Evolutionary conservation across 805 yeast species (phyloP), one percentile per base, ranked within the genome.

Genomic region (Zygoascus ofunaensis): DNA sequence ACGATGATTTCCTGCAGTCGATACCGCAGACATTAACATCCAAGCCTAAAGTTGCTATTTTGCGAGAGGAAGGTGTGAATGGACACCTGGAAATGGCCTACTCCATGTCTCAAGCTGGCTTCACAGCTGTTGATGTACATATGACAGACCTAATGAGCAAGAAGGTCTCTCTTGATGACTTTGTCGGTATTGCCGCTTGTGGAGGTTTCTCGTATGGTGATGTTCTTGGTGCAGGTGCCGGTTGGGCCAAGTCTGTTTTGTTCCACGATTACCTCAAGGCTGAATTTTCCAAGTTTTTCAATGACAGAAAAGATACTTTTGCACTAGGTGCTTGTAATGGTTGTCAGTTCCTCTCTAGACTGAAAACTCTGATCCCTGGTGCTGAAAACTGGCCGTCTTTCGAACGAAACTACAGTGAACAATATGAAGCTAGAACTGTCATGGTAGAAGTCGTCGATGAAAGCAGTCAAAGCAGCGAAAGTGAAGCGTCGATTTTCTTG

Each of bases 161-260:
- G 37, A 73, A 70, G 55, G 82, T 82, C 30, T 63, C 79, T 17
- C 72, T 92, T 52, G 80, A 78, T 57, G 82, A 77, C 37, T 92
- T 92, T 64, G 86, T 81, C 41, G 98, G 98, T 50, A 56, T 92
- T 39, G 97, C 97, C 36, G 97, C 97, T 3, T 94, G 98, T 69
- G 98, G 98, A 66, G 98, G 98, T 14, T 92, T 92, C 72, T 87
- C 97, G 1, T 92, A 89, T 60, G 98, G 98, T 73, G 98, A 92
- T 66, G 98, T 92, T 40, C 72, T 92, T 48, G 98, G 98, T 55
- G 98, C 98, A 30, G 98, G 96, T 61, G 83, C 90, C 43, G 98
- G 98, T 47, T 92, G 98, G 98, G 98, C 98, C 47, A 87, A 87
- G 60, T 86, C 97, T 15, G 95, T 92, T 7, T 68, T 92, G 53